These are phyloP conservation scores for Wallacemonas sp. DNA, from an alignment of 208 protist genomes.

Conservation along the genomic window DNA sequence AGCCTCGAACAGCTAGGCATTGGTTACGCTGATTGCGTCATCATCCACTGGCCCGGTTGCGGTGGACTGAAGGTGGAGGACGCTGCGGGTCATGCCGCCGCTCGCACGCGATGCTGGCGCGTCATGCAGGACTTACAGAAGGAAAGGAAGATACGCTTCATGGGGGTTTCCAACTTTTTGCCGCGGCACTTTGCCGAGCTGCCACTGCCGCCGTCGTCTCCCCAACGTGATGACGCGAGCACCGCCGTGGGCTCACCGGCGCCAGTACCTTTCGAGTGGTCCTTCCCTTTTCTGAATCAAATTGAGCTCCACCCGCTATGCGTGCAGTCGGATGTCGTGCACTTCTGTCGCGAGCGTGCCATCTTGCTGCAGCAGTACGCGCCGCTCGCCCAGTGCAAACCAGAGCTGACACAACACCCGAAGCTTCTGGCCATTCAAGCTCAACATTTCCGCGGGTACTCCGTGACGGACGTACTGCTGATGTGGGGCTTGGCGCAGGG, in stretches of 20 bases:
- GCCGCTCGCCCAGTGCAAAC: constrained; percentile 57
- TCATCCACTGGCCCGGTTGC: constrained; percentile 87
- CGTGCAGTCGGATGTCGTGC: constrained; percentile 50
- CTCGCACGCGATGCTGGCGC: constrained; percentile 62
- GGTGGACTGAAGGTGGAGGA: constrained; percentile 48
- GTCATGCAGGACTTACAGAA: constrained; percentile 54
- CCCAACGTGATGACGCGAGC: neutral
- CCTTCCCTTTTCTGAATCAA: constrained; percentile 60
- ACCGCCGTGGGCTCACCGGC: constrained; percentile 5
- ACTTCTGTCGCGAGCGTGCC: constrained; percentile 40
- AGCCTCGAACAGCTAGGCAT: constrained; percentile 65
- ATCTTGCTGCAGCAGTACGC: constrained; percentile 87
- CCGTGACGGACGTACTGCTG: constrained; percentile 48
- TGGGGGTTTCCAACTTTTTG: constrained; percentile 87
- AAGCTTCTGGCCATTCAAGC: constrained; percentile 34
- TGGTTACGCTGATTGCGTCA: constrained; percentile 65
- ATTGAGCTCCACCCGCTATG: constrained; percentile 89
- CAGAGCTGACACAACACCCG: constrained; percentile 47
- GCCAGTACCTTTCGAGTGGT: neutral
- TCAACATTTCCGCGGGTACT: constrained; percentile 38
- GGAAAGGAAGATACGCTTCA: constrained; percentile 44
- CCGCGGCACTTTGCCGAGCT: constrained; percentile 57
- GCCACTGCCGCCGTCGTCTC: neutral
- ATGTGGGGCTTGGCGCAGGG: constrained; percentile 78
- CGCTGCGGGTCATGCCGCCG: constrained; percentile 38